Evolutionary conservation across 2,329 filamentous ascomycete genomes (phyloP).

Genomic region (Pseudogymnoascus sp.): DNA sequence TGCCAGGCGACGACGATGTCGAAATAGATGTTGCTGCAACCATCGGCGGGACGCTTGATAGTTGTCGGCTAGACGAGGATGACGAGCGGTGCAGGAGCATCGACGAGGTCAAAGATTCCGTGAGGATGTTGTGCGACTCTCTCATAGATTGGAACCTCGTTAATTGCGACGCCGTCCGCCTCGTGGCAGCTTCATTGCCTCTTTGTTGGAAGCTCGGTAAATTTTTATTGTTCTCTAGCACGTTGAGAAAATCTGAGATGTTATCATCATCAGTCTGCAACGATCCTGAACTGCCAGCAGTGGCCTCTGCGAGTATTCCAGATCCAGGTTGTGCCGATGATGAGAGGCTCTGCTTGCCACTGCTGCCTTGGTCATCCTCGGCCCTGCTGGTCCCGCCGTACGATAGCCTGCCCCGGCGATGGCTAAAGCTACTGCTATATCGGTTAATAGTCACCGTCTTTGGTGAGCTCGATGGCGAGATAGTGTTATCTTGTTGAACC

Average conservation of each 20-base stretch:
- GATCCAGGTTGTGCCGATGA: conserved; percentile 68
- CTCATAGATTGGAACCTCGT: conserved; percentile 82
- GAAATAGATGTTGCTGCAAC: conserved; percentile 68
- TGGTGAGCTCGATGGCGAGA: conserved; percentile 67
- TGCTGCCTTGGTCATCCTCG: conserved; percentile 70
- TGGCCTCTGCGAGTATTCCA: conserved; percentile 65
- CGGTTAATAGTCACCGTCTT: conserved; percentile 69
- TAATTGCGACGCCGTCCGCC: conserved; percentile 69
- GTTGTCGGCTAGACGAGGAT: conserved; percentile 57
- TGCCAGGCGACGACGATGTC: conserved; percentile 80
- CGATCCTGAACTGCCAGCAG: conserved; percentile 58
- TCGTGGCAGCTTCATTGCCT: conserved; percentile 61
- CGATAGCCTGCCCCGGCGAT: conserved; percentile 70
- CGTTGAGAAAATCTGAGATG: conserved; percentile 86
- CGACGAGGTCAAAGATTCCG: conserved; percentile 89
- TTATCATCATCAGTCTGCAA: conserved; percentile 77
- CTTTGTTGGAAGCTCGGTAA: conserved; percentile 66
- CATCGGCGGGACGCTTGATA: conserved; percentile 57
- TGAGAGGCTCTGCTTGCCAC: conserved; percentile 67
- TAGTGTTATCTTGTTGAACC: conserved; percentile 50
- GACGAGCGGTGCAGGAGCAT: conserved; percentile 76
- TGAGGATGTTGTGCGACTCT: conserved; percentile 80
- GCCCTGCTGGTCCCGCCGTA: conserved; percentile 63
- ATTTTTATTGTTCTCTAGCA: conserved; percentile 83
- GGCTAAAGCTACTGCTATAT: conserved; percentile 91